Evolutionary conservation across 495 filamentous ascomycete genomes (phyloP).

Genomic region (Penicillium atrosanguineum): DNA sequence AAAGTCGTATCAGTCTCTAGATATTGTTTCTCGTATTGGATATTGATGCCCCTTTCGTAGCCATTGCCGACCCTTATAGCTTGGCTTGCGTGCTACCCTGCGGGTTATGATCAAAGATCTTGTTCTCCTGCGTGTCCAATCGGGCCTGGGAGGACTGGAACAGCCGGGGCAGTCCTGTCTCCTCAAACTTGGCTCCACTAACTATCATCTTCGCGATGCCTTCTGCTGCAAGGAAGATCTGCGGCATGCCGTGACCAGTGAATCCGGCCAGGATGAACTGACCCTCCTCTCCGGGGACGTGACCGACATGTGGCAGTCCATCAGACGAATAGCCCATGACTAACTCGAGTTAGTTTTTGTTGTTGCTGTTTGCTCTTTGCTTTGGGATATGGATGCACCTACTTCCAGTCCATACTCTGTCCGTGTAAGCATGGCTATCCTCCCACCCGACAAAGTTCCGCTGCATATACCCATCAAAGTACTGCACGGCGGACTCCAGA

Average conservation of each 20-base stretch:
- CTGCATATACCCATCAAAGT: slow-evolving; percentile 51
- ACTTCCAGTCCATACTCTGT: slow-evolving; percentile 54
- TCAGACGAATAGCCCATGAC: slow-evolving; percentile 44
- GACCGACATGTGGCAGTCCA: slow-evolving; percentile 42
- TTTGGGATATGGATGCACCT: slow-evolving; percentile 21
- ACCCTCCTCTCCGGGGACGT: slow-evolving; percentile 39
- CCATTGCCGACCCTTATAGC: slow-evolving; percentile 2
- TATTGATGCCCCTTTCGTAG: background rate
- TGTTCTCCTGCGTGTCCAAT: slow-evolving; percentile 23
- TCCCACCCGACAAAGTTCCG: slow-evolving; percentile 51
- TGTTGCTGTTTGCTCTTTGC: background rate
- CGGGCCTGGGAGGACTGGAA: slow-evolving; percentile 36
- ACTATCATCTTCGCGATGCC: slow-evolving; percentile 44
- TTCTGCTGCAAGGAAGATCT: slow-evolving; percentile 44
- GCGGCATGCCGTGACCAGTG: slow-evolving; percentile 51
- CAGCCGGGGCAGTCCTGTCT: slow-evolving; percentile 38
- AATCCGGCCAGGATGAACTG: slow-evolving; percentile 49
- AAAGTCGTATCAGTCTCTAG: background rate
- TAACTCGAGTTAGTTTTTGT: slow-evolving; percentile 10
- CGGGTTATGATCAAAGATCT: slow-evolving; percentile 13
- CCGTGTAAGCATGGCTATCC: slow-evolving; percentile 36
- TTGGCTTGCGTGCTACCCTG: slow-evolving; percentile 2
- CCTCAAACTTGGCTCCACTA: slow-evolving; percentile 29
- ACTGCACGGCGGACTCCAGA: slow-evolving; percentile 36
- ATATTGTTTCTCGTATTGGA: background rate